Percentiles rank a stretch among this genome's conserved stretches.
phyloP scores from a whole-genome alignment of 352 stramenopile genomes.

The Pythium phragmiticola region DNA sequence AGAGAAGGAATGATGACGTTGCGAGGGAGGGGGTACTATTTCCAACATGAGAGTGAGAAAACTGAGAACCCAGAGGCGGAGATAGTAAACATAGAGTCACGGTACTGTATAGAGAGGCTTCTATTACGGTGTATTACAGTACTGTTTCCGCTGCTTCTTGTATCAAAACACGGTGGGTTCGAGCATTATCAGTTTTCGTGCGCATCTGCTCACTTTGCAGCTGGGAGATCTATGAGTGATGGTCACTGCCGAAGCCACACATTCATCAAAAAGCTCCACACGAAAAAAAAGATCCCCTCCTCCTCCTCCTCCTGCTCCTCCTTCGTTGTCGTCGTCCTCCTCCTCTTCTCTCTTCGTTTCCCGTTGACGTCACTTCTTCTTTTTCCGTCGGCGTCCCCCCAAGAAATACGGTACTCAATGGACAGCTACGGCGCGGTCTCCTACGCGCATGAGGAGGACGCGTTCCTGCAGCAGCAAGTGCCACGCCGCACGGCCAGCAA shows the following conservation, averaged over 20 bases:
- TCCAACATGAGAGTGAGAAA: background rate
- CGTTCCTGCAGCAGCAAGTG: constrained; percentile 13
- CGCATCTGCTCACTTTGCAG: background rate
- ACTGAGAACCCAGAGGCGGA: constrained; percentile 2
- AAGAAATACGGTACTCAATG: background rate
- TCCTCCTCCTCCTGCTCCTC: background rate
- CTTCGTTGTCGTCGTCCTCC: background rate
- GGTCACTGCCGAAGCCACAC: background rate
- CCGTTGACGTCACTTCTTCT: background rate
- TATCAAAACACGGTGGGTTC: too few relatives aligned
- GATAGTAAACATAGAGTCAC: background rate
- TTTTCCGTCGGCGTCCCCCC: background rate
- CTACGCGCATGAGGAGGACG: constrained; percentile 17
- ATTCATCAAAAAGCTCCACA: background rate
- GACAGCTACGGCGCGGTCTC: constrained; percentile 14
- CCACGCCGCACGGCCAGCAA: background rate
- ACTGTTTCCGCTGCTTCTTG: too few relatives aligned
- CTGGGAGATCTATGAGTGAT: background rate
- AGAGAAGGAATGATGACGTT: background rate
- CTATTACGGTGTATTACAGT: background rate
- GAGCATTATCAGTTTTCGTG: too few relatives aligned
- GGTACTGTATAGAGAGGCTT: background rate
- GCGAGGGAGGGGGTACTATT: constrained; percentile 1
- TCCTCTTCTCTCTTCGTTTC: background rate
- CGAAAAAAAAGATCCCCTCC: background rate